phyloP scores from a whole-genome alignment of 2,329 filamentous ascomycete species.

The Aspergillus proliferans region DNA sequence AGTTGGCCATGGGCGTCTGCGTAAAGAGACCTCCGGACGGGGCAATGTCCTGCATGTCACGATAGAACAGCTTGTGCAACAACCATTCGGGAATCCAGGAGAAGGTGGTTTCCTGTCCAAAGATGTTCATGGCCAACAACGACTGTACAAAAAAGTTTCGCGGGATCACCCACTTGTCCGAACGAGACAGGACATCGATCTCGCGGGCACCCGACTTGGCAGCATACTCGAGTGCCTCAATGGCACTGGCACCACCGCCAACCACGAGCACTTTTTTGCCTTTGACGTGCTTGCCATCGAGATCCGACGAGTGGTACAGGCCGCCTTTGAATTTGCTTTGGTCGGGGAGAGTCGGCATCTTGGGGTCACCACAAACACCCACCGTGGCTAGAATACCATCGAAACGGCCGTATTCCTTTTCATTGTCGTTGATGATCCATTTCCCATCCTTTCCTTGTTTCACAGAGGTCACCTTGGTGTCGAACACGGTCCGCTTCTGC shows the following conservation, averaged over 20 bases:
- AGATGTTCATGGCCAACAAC: slow-evolving; percentile 69
- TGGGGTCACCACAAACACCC: slow-evolving; percentile 73
- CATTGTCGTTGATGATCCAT: slow-evolving; percentile 74
- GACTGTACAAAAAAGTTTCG: slow-evolving; percentile 69
- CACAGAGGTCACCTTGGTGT: slow-evolving; percentile 62
- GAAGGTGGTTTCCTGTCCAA: slow-evolving; percentile 68
- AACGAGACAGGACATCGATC: slow-evolving; percentile 66
- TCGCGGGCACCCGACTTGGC: slow-evolving; percentile 59
- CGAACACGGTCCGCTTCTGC: slow-evolving; percentile 64
- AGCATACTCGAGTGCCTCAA: slow-evolving; percentile 77
- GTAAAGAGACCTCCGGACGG: slow-evolving; percentile 69
- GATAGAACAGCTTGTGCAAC: slow-evolving; percentile 73
- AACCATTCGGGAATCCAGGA: slow-evolving; percentile 74
- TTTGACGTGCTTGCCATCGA: slow-evolving; percentile 66
- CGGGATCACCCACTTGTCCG: slow-evolving; percentile 83
- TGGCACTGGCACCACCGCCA: slow-evolving; percentile 72
- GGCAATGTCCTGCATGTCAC: slow-evolving; percentile 68
- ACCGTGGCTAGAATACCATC: slow-evolving; percentile 73
- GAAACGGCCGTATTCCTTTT: slow-evolving; percentile 63
- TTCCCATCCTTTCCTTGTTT: slow-evolving; percentile 62
- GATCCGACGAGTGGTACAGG: slow-evolving; percentile 67
- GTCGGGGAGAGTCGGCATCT: slow-evolving; percentile 64
- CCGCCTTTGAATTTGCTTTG: slow-evolving; percentile 66
- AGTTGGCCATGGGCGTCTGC: slow-evolving; percentile 83
- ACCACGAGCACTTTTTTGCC: slow-evolving; percentile 71